Conservation (phyloP, 306 rosid species). For the Ziziphus jujuba region DNA sequence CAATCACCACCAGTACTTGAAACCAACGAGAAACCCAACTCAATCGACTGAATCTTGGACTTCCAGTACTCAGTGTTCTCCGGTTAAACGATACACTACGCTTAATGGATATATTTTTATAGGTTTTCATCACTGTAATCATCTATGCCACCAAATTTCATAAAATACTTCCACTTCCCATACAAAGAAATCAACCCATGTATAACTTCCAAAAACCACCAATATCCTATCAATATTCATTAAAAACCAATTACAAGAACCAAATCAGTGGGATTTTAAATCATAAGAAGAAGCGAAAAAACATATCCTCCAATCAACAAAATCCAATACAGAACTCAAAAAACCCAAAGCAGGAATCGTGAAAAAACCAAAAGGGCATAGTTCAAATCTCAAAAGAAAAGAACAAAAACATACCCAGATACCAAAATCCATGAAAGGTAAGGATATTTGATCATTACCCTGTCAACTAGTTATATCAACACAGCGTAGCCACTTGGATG, state of each 20-base stretch:
- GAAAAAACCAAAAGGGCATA: constrained; percentile 31
- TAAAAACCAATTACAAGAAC: background rate
- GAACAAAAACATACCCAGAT: constrained; percentile 24
- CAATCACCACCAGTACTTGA: constrained; percentile 48
- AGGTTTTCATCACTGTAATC: constrained; percentile 48
- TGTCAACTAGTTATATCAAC: background rate
- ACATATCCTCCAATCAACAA: background rate
- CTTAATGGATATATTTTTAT: constrained; percentile 29
- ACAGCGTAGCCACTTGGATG: constrained; percentile 9
- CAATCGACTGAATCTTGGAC: constrained; percentile 43
- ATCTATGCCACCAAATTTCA: constrained; percentile 24
- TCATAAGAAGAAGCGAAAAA: background rate
- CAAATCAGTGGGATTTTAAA: background rate
- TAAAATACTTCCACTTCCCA: constrained; percentile 12
- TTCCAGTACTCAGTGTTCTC: constrained; percentile 37
- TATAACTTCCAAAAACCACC: constrained; percentile 24
- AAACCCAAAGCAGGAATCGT: constrained; percentile 2
- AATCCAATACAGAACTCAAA: constrained; percentile 12
- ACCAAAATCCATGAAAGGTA: constrained; percentile 8
- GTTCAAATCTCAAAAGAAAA: constrained; percentile 29
- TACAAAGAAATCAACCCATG: constrained; percentile 8
- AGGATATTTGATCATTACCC: background rate
- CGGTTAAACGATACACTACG: constrained; percentile 39
- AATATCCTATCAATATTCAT: constrained; percentile 3
- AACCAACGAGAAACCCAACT: constrained; percentile 56